phyloP scores from a whole-genome alignment of 2,329 filamentous ascomycete species.

The Penicillium crustosum region DNA sequence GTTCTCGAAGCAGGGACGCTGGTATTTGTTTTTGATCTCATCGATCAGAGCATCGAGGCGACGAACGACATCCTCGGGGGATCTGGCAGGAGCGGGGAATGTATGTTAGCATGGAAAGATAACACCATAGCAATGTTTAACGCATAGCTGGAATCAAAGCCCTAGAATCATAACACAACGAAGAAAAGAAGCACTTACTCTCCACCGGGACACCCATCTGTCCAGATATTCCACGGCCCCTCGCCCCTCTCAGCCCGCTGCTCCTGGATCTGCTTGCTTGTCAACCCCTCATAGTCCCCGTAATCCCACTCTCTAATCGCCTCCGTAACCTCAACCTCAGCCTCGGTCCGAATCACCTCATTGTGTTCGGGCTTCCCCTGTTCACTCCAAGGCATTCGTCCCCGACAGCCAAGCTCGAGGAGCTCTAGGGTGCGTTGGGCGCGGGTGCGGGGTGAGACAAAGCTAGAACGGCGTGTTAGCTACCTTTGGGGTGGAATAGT shows the following conservation, averaged over 20 bases:
- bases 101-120: not conserved
- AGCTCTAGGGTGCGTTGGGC: slow-evolving; percentile 90
- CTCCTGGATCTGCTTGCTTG: slow-evolving; percentile 65
- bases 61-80: slow-evolving; percentile 68
- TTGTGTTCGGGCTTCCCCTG: slow-evolving; percentile 30
- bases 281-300: slow-evolving; percentile 81
- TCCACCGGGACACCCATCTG: slow-evolving; percentile 80
- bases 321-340: slow-evolving; percentile 66
- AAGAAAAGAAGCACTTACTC: slow-evolving; percentile 58
- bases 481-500: not conserved
- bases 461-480: slow-evolving; percentile 46
- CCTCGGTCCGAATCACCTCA: slow-evolving; percentile 53
- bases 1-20: slow-evolving; percentile 61
- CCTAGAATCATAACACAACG: not conserved
- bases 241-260: slow-evolving; percentile 57
- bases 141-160: not conserved
- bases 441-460: slow-evolving; percentile 81
- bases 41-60: slow-evolving; percentile 74
- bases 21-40: slow-evolving; percentile 69
- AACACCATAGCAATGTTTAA: not conserved
- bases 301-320: slow-evolving; percentile 86
- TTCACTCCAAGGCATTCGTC: slow-evolving; percentile 68
- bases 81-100: slow-evolving; percentile 45
- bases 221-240: slow-evolving; percentile 79
- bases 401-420: slow-evolving; percentile 69